Evolutionary conservation across 2,329 filamentous ascomycete genomes (phyloP), one percentile per base, ranked within the genome.

Genomic region (Emmonsiellopsis sp.): DNA sequence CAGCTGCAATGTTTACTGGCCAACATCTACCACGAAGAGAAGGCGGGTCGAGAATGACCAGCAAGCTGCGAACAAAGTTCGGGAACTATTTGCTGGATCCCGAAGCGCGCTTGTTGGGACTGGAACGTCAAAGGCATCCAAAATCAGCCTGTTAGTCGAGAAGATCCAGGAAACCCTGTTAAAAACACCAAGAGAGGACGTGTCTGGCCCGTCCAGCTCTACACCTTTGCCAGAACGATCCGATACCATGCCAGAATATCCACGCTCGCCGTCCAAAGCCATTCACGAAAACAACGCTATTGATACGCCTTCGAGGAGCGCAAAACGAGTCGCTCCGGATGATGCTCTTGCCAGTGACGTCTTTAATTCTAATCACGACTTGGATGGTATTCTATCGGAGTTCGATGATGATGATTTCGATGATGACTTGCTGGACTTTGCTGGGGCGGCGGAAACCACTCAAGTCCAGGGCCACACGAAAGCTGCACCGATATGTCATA

Each of bases 1-100:
- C 55, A 89, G 85, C 65, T 87, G 83, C 63, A 85, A 84, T 14
- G 75, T 79, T 27, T 80, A 86, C 60, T 87, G 85, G 78, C 84
- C 85, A n/a, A 72, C 68, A 3, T 75, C 74, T n/a, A 72, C 70
- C 52, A 57, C 71, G 1, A 91, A 91, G 67, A 77, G 84, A 58
- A 78, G 84, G 60, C 85, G 78, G 60, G 62, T 82, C 6, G 79
- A 83, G 49, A 75, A 74, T 36, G 67, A 57, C 43, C 57, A 67
- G 51, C 64, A 71, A 21, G 21, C 47, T 40, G 58, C 62, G 11
- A 76, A 74, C 55, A 72, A 70, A 58, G 74, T 75, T 53, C 76
- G 77, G 33, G 65, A 69, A 36, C 65, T 71, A 9, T 75, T 75
- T 56, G 66, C 68, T 48, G 67, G 71, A 13, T 65, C 70, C 40